phyloP scores from a whole-genome alignment of 1,284 basidiomycete species.

The Apiotrichum domesticum region DNA sequence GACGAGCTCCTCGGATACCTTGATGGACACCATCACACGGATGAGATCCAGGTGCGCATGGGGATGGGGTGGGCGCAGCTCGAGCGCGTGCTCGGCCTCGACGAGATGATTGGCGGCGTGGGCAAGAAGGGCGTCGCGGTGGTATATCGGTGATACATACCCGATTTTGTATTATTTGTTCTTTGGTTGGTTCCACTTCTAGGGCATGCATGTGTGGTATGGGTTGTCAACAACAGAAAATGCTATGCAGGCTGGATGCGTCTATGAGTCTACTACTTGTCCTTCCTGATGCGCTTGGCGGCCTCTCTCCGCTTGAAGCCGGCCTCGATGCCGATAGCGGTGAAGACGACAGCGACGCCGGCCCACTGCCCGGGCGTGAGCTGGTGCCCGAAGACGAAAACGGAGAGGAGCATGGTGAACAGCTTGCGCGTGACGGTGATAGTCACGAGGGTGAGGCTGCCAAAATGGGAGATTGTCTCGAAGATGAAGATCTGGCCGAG shows the following conservation, averaged over 20 bases:
- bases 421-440: conserved; percentile 96
- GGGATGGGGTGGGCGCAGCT: conserved; percentile 77
- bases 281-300: conserved; percentile 26
- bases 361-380: conserved; percentile 82
- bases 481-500: conserved; percentile 97
- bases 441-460: conserved; percentile 84
- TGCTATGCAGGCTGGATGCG: too few species aligned
- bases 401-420: conserved; percentile 95
- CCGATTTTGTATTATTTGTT: neutral
- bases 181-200: too few species aligned
- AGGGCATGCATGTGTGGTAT: too few species aligned
- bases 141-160: conserved; percentile 23
- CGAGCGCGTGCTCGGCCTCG: conserved; percentile 61
- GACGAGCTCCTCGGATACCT: conserved; percentile 59
- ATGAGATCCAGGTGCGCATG: conserved; percentile 78
- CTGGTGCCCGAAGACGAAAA: conserved; percentile 84
- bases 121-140: conserved; percentile 37
- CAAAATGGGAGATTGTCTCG: conserved; percentile 93
- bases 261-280: conserved; percentile 9
- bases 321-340: conserved; percentile 88
- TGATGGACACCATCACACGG: conserved; percentile 83
- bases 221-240: too few species aligned
- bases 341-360: conserved; percentile 84
- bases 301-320: conserved; percentile 58
- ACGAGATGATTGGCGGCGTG: conserved; percentile 25